Conservation (phyloP, 2,329 filamentous ascomycete species). For the Dothiorella sarmentorum region DNA sequence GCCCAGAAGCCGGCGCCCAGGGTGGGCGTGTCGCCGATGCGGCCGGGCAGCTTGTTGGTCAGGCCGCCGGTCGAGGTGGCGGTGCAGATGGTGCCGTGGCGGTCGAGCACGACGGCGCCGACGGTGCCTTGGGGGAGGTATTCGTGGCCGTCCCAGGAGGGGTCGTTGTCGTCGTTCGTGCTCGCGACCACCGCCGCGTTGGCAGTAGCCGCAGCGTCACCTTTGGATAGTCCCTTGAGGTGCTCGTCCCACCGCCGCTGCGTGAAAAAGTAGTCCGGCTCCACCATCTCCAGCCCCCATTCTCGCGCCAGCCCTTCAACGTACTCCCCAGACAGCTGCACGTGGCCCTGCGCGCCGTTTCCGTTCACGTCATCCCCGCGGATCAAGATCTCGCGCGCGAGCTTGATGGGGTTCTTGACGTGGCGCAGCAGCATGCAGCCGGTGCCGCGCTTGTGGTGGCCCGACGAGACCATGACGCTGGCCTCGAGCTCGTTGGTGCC, state of each 20-base stretch:
- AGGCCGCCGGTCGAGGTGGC: conserved; percentile 70
- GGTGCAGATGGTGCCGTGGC: conserved; percentile 67
- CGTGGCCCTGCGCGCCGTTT: conserved; percentile 63
- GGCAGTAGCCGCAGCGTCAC: conserved; percentile 22
- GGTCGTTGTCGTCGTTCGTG: conserved; percentile 20
- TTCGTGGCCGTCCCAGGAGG: conserved; percentile 58
- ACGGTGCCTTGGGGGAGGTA: conserved; percentile 81
- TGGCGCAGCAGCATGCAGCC: conserved; percentile 69
- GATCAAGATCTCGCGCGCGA: conserved; percentile 69
- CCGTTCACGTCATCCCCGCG: conserved; percentile 61
- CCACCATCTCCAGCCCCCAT: conserved; percentile 70
- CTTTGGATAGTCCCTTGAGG: conserved; percentile 52
- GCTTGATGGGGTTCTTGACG: conserved; percentile 75
- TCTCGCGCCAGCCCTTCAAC: conserved; percentile 65
- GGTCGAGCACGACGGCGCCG: conserved; percentile 77
- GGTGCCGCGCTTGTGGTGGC: conserved; percentile 70
- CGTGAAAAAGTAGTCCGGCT: conserved; percentile 73
- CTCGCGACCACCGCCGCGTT: neutral
- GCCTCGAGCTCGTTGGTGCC: conserved; percentile 85
- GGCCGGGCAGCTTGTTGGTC: conserved; percentile 83
- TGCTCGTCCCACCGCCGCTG: conserved; percentile 77
- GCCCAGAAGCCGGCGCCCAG: conserved; percentile 88
- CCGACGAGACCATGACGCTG: conserved; percentile 77
- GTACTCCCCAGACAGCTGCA: conserved; percentile 63
- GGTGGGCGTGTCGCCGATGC: conserved; percentile 82